Base-by-base conservation (phyloP, 371 early-diverging fungal genomes). In the Mucor lusitanicus region DNA sequence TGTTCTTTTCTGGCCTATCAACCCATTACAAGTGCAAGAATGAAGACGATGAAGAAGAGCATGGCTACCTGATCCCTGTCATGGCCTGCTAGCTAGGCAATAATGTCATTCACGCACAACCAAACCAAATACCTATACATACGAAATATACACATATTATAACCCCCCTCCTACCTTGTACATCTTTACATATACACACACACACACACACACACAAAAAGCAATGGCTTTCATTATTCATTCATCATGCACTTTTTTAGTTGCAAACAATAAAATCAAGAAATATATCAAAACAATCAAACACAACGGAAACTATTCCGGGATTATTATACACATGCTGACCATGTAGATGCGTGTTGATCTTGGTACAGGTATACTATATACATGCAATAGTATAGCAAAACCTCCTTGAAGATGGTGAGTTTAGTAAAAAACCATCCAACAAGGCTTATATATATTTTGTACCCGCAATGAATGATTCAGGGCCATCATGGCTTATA, bases 21-120 rank as follows among this genome's bases (percentile, higher is more conserved):
- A 77, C 77, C 15, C 69, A 77, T 42, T 77, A 77, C 40, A 72
- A 72, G 60, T 73, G 50, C 27, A 69, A 69, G 35, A 61, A 69
- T 25, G 68, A 61, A 32, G 76, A 74, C 19, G 69, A 74, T 4
- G 68, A 74, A 46, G 68, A 74, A 39, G 75, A 74, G 27, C 59
- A 68, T 27, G 68, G 72, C 13, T 75, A 59, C 28, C 37, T 75
- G 37, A 64, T 70, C 30, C 73, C 76, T 17, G 69, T 70, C 27
- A 55, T 59, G 13, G 61, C 65, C n/a, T 65, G 63, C 59, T 65
- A 62, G 39, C n/a, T n/a, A n/a, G n/a, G n/a, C n/a, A n/a, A 46
- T 13, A 39, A 35, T 23, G 8, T 0, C 0, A 55, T 15, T 13
- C 32, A 28, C 32, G 6, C 30, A n/a, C n/a, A n/a, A 54, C 17